A percentile compares a stretch with the other conserved stretches of the same genome.
phyloP scores from a whole-genome alignment of 495 filamentous ascomycete genomes.

The Penicillium canariense region DNA sequence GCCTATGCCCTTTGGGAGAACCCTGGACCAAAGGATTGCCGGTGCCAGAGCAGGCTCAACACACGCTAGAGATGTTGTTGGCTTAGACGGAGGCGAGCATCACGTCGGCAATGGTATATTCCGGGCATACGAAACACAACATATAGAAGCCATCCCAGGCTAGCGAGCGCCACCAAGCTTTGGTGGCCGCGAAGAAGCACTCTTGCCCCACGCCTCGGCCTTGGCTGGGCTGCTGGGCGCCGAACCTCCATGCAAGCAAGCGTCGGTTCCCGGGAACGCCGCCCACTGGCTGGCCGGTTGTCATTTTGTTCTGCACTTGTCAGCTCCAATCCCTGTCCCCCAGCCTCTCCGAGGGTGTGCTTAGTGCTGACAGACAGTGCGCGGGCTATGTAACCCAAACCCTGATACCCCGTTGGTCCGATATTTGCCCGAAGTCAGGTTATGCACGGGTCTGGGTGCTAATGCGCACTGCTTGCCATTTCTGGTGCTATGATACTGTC shows the following conservation, averaged over 20 bases:
- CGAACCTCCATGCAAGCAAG: constrained; percentile 13
- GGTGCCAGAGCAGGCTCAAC: constrained; percentile 7
- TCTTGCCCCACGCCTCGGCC: constrained; percentile 8
- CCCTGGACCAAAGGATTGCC: constrained; percentile 6
- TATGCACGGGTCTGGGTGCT: neutral
- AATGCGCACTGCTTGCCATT: too few relatives aligned
- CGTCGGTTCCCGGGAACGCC: constrained; percentile 4
- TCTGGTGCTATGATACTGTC: too few relatives aligned
- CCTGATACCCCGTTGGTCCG: constrained; percentile 2
- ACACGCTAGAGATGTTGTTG: constrained; percentile 10
- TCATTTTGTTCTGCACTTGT: constrained; percentile 1
- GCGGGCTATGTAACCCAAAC: neutral
- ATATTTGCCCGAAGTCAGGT: constrained; percentile 4
- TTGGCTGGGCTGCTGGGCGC: constrained; percentile 8
- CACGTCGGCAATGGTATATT: constrained; percentile 16
- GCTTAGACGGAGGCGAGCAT: constrained; percentile 12
- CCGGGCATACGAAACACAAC: constrained; percentile 4
- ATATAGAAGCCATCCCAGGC: constrained; percentile 6
- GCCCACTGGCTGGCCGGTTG: constrained; percentile 1
- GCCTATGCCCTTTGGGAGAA: constrained; percentile 1
- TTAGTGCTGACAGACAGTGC: constrained; percentile 3
- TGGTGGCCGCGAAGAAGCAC: constrained; percentile 16
- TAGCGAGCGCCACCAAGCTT: constrained; percentile 22
- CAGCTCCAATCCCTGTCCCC: constrained; percentile 1
- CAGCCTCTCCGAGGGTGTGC: neutral